These are phyloP conservation scores for Diutina pseudorugosa DNA, from an alignment of 1,139 yeast species.

Conservation along the genomic window DNA sequence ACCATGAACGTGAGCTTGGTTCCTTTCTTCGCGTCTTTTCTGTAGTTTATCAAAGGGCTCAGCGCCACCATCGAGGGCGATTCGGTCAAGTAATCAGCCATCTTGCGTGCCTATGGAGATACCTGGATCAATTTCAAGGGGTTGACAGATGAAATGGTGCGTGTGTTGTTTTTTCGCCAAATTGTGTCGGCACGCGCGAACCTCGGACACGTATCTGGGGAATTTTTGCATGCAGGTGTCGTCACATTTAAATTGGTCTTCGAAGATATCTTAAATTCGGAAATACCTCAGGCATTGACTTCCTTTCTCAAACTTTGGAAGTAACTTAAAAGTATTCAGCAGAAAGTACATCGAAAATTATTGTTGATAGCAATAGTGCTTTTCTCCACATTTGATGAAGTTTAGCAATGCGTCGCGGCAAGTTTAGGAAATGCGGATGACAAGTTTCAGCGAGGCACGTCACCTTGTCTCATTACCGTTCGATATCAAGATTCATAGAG, in stretches of 20 bases:
- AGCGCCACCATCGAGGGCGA: slow-evolving; percentile 24
- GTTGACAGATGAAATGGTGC: neutral
- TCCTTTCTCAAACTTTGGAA: too few species aligned
- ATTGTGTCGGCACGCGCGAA: neutral
- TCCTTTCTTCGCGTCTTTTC: slow-evolving; percentile 75
- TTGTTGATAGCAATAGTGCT: too few species aligned
- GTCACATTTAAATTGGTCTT: neutral
- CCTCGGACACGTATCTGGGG: neutral
- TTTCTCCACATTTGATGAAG: too few species aligned
- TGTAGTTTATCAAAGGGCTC: slow-evolving; percentile 37
- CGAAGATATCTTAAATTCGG: too few species aligned
- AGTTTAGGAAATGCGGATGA: too few species aligned
- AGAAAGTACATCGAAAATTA: too few species aligned
- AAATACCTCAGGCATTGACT: too few species aligned
- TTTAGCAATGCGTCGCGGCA: too few species aligned
- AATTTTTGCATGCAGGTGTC: neutral
- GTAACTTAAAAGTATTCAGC: too few species aligned
- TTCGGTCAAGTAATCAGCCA: slow-evolving; percentile 19
- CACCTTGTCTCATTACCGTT: too few species aligned
- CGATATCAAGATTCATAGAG: too few species aligned
- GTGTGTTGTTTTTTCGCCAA: neutral
- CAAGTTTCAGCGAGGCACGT: too few species aligned
- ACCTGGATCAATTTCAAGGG: neutral
- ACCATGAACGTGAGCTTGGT: slow-evolving; percentile 45
- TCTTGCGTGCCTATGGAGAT: neutral